Base-by-base conservation (phyloP, 768 basidiomycete species). In the Trametes cingulata region DNA sequence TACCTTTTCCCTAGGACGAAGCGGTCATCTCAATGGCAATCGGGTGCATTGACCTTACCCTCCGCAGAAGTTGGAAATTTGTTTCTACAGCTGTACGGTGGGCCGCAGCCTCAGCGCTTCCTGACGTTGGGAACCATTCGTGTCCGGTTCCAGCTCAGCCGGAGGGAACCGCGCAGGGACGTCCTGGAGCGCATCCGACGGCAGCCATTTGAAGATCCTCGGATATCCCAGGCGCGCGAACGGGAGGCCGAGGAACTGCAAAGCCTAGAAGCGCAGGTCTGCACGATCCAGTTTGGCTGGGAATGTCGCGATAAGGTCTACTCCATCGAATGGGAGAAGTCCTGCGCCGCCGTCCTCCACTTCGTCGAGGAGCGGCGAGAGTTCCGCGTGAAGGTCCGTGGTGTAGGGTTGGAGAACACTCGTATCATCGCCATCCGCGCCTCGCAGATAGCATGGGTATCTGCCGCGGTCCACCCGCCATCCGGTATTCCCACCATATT, bases 241-340 rank as follows among this genome's bases (percentile, higher is more conserved):
- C 67, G 61, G 24, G 71, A 69, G 27, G 64, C 70, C 8, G 47
- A 48, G n/a, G 61, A 74, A 22, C 72, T 82, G 9, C 63, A 67
- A n/a, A 36, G 62, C 3, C 61, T 65, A 17, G 36, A 41, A 8
- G 70, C 82, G 24, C 55, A 64, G 7, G 65, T 85, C 49, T 60
- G 60, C 4, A 66, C 71, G 4, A 61, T 88, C 25, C 85, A 86
- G 63, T 85, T 86, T 62, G 82, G 84, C 14, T 85, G 85, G 85
- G 74, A 78, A 65, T 86, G 85, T 60, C 77, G 85, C n/a, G 85
- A 85, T 65, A 68, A 73, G 5, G 75, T 78, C 0, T 79, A 82
- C 59, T 90, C 87, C 17, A 69, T 82, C 43, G 86, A 88, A 70
- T 85, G 81, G 78, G 82, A 84, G 70, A 70, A 74, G 24, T 12